phyloP scores from a whole-genome alignment of 352 stramenopile genomes.

The Phytophthora uliginosa region DNA sequence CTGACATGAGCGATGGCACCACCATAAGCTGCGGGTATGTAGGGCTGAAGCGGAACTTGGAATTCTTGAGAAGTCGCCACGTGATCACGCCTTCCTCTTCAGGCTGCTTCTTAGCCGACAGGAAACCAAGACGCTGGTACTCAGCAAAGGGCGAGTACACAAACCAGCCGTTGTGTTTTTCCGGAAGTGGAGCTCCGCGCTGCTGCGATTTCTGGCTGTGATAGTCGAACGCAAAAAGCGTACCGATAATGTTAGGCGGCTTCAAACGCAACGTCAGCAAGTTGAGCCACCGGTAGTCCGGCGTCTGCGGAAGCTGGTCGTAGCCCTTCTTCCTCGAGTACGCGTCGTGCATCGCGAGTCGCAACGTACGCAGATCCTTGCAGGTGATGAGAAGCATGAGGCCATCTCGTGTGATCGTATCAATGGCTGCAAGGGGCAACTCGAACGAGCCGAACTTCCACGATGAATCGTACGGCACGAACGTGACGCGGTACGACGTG shows the following conservation, averaged over 20 bases:
- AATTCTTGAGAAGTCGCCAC: conserved; percentile 92
- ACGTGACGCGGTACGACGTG: conserved; percentile 86
- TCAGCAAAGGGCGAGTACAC: conserved; percentile 86
- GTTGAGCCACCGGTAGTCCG: conserved; percentile 85
- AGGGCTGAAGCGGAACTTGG: conserved; percentile 92
- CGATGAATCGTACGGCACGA: conserved; percentile 86
- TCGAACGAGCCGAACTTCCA: conserved; percentile 91
- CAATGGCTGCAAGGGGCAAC: conserved; percentile 80
- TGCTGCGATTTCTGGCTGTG: conserved; percentile 74
- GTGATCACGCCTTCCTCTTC: conserved; percentile 55
- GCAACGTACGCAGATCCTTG: conserved; percentile 85
- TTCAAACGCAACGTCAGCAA: conserved; percentile 84
- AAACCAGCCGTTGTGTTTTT: conserved; percentile 86
- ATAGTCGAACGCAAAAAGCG: conserved; percentile 88
- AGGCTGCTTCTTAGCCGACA: conserved; percentile 52
- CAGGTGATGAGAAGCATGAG: conserved; percentile 86
- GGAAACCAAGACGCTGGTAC: conserved; percentile 87
- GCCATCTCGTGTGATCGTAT: conserved; percentile 81
- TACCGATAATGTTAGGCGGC: conserved; percentile 77
- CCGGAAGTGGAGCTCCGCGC: conserved; percentile 31
- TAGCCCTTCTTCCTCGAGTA: conserved; percentile 88
- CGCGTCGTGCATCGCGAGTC: conserved; percentile 88
- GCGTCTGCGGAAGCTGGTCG: conserved; percentile 79
- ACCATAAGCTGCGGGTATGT: conserved; percentile 97
- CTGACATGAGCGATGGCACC: conserved; percentile 94